Evolutionary conservation across 257 asterid species (phyloP), one percentile per base, ranked within the genome.

Genomic region (Solanum pennellii): DNA sequence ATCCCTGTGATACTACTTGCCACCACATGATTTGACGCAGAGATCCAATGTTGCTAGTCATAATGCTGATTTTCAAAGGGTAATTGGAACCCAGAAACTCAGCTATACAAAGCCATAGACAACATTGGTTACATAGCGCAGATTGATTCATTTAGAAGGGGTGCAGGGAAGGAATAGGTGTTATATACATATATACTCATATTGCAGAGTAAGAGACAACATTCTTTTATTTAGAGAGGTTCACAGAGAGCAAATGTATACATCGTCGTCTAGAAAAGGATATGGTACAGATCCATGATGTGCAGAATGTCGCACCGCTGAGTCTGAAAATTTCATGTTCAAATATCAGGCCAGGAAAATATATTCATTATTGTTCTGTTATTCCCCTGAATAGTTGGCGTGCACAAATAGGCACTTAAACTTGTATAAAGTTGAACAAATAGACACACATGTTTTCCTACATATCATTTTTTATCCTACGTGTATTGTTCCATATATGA

Each of bases 1-100:
- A 97, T 89, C 98, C 98, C 79, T 97, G 99, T 85, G 94, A 94
- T 86, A 91, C 82, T 49, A 90, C 95, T 85, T 97, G 98, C 89
- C 95, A 90, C 82, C 92, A 97, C 92, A 89, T 89, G 80, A 88
- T 80, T 84, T 91, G 89, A 91, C 56, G 52, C 76, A 44, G 37
- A 84, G 68, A 49, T 82, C 27, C 56, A 75, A 75, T 23, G 33
- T 16, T 75, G 56, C 16, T 39, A 41, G 52, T 79, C 68, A 49
- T 49, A 18, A 82, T 18, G 85, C 42, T 80, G 69, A 82, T 82
- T 10, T 79, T 82, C 20, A 82, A 49, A 49, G 85, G 85, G 85
- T 49, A 49, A 82, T 82, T 82, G 69, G 69, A 49, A 82, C 69
- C 85, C 68, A 33, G 59, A 39, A 89, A 72, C 88, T 86, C 90